Evolutionary conservation across 164 flowering plant species (phyloP), one percentile per base, ranked within the genome.

Genomic region (Umbilicus rupestris): DNA sequence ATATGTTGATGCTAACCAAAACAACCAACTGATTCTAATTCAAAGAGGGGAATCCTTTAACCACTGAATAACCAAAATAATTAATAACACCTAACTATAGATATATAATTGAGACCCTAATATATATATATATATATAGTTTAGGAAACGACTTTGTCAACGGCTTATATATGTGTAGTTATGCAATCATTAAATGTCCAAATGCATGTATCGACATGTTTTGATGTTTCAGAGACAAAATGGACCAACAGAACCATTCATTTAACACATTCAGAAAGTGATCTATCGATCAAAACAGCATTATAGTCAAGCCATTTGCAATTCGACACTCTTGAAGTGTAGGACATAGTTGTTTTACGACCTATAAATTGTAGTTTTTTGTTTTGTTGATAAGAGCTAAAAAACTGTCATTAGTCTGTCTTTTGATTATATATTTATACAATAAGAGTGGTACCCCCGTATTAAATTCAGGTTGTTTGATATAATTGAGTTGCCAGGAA

Each of bases 381-480:
- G n/a, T n/a, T n/a, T n/a, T n/a, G n/a, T n/a, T n/a, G n/a, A n/a
- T n/a, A n/a, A n/a, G n/a, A n/a, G n/a, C n/a, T n/a, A n/a, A n/a
- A n/a, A n/a, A n/a, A n/a, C n/a, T n/a, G n/a, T n/a, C n/a, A n/a
- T n/a, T n/a, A n/a, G n/a, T n/a, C n/a, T n/a, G n/a, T n/a, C n/a
- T n/a, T n/a, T n/a, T n/a, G n/a, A n/a, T n/a, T n/a, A n/a, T n/a
- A n/a, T n/a, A n/a, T n/a, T n/a, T n/a, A 22, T 52, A 22, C 22
- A 52, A 52, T 7, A 52, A 7, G 3, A 14, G 2, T 52, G 17
- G 19, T n/a, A 49, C 55, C 55, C 58, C 58, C 20, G 30, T 50
- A 52, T 52, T 52, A 22, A 52, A 52, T 52, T 52, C 28, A 52
- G 58, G 58, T 52, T 22, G 58, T 52, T 52, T 52, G 58, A 11